Evolutionary conservation across 176 grass and related monocot genomes (phyloP), one percentile per base, ranked within the genome.

Genomic region (Aegilops umbellulata): DNA sequence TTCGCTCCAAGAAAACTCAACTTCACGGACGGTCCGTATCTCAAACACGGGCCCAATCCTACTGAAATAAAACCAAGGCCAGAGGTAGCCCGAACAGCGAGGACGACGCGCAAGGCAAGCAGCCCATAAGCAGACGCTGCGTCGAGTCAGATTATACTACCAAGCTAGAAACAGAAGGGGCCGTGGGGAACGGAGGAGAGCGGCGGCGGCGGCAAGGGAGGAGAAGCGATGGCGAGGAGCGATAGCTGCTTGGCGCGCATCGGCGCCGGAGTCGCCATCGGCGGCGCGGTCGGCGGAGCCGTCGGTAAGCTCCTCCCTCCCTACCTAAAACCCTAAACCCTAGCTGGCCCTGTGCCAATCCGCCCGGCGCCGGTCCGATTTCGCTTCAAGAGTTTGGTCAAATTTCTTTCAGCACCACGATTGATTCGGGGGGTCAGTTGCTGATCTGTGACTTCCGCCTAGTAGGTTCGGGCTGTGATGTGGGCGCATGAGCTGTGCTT

Each of bases 201-300:
- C 69, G 68, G 68, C 29, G 74, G 80, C 69, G 36, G 13, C 13
- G n/a, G 38, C 17, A 49, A 42, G 65, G 20, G 35, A 38, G 41
- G 63, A 29, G 41, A 61, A 53, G 81, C 22, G 61, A 95, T 92
- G 93, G 84, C 75, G 79, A 92, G 91, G 60, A 7, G 14, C 5
- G 92, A 95, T 16, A 90, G 84, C 78, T 95, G 90, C 84, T 68
- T 98, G 88, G 88, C 91, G 85, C 91, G 93, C 58, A 76, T 98
- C 26, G 88, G 90, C 55, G 96, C 88, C 17, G 96, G 96, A 41
- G 93, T 76, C 22, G 91, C 86, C 12, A 60, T 98, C 47, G 96
- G 96, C 73, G 93, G 93, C 46, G 90, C 90, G 7, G 82, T 98
- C 44, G 96, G 96, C 47, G 96, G 93, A 60, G 96, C 96, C 12